Conservation (phyloP, 1,284 basidiomycete species). For the Trichosporon ovoides region DNA sequence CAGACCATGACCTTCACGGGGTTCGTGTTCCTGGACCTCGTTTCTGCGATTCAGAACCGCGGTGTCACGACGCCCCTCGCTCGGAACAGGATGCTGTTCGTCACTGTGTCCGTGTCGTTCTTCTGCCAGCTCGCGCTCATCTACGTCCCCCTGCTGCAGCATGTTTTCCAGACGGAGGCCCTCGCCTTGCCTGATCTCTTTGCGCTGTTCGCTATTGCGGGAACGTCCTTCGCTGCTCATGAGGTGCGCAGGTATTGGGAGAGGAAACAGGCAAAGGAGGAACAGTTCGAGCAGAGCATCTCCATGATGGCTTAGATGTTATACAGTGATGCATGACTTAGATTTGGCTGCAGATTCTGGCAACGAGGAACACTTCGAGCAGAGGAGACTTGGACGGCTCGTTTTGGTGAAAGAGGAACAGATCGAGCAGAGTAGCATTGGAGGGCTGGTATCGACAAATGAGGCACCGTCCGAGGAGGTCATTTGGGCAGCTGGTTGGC, state of each 20-base stretch:
- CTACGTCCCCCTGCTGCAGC: constrained; percentile 85
- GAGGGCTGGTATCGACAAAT: too few species aligned
- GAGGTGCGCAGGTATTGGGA: constrained; percentile 77
- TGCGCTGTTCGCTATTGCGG: constrained; percentile 67
- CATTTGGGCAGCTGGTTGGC: too few species aligned
- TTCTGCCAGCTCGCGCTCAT: constrained; percentile 76
- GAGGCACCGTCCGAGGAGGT: too few species aligned
- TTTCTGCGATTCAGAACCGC: constrained; percentile 92
- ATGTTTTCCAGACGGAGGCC: constrained; percentile 87
- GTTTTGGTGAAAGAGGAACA: too few species aligned
- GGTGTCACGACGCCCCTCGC: constrained; percentile 72
- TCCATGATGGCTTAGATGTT: neutral
- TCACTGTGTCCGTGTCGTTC: constrained; percentile 79
- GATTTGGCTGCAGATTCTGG: too few species aligned
- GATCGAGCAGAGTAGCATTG: too few species aligned
- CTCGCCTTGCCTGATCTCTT: constrained; percentile 64
- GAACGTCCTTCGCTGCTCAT: constrained; percentile 65
- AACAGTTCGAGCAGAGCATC: constrained; percentile 19
- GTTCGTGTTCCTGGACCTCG: constrained; percentile 94
- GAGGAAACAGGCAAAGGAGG: constrained; percentile 49
- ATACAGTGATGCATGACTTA: neutral
- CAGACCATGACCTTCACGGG: constrained; percentile 97
- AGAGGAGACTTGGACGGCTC: too few species aligned
- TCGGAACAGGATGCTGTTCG: constrained; percentile 82
- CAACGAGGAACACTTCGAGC: too few species aligned